Evolutionary conservation across 2,329 filamentous ascomycete genomes (phyloP), one percentile per base, ranked within the genome.

Genomic region (Pseudonectria foliicola): DNA sequence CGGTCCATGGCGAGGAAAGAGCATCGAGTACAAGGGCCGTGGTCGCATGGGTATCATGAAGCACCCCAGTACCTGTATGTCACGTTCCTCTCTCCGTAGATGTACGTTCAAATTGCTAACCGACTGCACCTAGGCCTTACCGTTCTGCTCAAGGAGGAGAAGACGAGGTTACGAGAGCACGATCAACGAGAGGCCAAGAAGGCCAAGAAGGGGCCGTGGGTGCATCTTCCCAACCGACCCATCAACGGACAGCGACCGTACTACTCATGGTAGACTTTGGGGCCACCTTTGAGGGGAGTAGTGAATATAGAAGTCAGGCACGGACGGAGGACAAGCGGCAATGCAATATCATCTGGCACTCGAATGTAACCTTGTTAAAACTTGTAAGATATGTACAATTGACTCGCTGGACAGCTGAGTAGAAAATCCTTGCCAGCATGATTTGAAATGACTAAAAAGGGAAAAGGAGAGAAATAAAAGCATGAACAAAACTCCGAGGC

Each of bases 121-220:
- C 21, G 11, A 28, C 28, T 26, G 18, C 18, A 21, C 25, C n/a
- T 48, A 88, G 85, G 73, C 46, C 75, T 95, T 41, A 79, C 81
- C 0, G 65, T 98, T 25, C 60, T 95, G 11, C 67, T 98, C 56
- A 98, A 96, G 67, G 92, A 98, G 59, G 89, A 96, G 61, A 84
- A 83, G 61, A 95, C 92, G 6, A 73, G 88, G 35, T 80, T 95
- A 53, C 77, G 92, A 41, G 74, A 88, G 56, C 77, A 82, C 54
- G 71, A 85, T 38, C 88, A 95, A 54, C 77, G 80, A 39, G 73
- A 86, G 56, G 79, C 79, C 48, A 90, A 86, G 68, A 73, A 83
- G 59, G 70, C 75, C 35, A 80, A 80, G 54, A 75, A 80, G 42
- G 85, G 85, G 44, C 78, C 90, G 12, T 95, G 90, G 90, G 75